Evolutionary conservation across 148 eudicot genomes (phyloP).

Genomic region (Fagopyrum homotropicum): DNA sequence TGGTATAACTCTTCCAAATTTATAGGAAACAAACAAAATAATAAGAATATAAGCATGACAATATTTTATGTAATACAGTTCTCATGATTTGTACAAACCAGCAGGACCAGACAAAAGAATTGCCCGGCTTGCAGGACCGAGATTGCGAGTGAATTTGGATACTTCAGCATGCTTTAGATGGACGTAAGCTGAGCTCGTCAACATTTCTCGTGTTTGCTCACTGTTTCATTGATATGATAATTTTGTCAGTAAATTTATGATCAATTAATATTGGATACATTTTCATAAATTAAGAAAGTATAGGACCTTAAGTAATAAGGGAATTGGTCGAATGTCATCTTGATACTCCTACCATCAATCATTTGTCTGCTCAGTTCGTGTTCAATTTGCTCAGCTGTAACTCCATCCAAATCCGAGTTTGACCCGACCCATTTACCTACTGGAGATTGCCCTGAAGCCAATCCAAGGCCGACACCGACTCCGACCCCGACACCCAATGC

Average conservation of each 20-base stretch:
- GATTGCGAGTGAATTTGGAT: slow-evolving; percentile 79
- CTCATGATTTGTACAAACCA: slow-evolving; percentile 32
- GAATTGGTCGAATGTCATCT: slow-evolving; percentile 58
- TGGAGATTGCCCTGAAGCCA: slow-evolving; percentile 54
- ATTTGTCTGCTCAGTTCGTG: slow-evolving; percentile 45
- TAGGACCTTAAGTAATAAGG: slow-evolving; percentile 74
- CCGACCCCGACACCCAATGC: slow-evolving; percentile 89
- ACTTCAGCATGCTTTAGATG: slow-evolving; percentile 81
- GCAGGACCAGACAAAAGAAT: slow-evolving; percentile 90
- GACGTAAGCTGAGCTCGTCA: slow-evolving; percentile 89
- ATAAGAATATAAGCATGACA: not conserved
- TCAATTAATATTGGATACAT: not conserved
- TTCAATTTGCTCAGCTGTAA: slow-evolving; percentile 59
- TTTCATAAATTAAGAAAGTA: not conserved
- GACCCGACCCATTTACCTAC: slow-evolving; percentile 61
- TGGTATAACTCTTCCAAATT: slow-evolving; percentile 53
- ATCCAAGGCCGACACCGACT: slow-evolving; percentile 74
- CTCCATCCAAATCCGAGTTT: slow-evolving; percentile 30
- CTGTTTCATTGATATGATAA: slow-evolving; percentile 30
- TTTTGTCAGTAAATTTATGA: not conserved
- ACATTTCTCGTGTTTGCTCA: slow-evolving; percentile 56
- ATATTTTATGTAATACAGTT: not conserved
- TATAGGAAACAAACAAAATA: not conserved
- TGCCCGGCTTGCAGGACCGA: slow-evolving; percentile 86
- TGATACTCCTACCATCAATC: slow-evolving; percentile 45